phyloP scores from a whole-genome alignment of 768 basidiomycete genomes.

The Amanita brunnescens region DNA sequence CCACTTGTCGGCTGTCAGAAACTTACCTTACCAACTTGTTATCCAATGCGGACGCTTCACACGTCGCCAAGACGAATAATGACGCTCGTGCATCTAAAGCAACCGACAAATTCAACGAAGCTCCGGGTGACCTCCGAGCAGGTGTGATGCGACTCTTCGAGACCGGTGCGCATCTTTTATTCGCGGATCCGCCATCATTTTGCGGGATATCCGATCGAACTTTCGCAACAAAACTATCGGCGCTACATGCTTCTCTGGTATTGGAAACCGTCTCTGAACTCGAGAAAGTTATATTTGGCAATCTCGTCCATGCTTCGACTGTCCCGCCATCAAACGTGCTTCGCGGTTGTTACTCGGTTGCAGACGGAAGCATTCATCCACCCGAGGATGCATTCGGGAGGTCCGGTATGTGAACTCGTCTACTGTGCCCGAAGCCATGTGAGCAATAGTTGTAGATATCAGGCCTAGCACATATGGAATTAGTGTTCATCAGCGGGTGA shows the following conservation, averaged over 20 bases:
- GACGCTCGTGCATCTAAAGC: background rate
- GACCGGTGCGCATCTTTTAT: slow-evolving; percentile 12
- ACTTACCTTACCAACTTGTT: slow-evolving; percentile 7
- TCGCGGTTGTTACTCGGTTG: background rate
- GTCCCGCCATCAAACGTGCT: background rate
- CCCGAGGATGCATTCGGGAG: slow-evolving; percentile 5
- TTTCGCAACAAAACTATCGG: background rate
- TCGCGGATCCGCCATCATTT: background rate
- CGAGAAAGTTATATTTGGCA: slow-evolving; percentile 18
- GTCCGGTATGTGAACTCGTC: background rate
- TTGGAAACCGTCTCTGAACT: slow-evolving; percentile 32
- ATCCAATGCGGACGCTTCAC: background rate
- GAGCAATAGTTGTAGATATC: background rate
- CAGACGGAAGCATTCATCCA: slow-evolving; percentile 1
- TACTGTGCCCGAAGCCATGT: background rate
- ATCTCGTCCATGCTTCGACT: background rate
- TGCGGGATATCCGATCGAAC: background rate
- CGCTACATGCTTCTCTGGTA: slow-evolving; percentile 22
- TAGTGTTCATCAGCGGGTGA: slow-evolving; percentile 20
- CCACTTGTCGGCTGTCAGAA: background rate
- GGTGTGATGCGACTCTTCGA: slow-evolving; percentile 21
- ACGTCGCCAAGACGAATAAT: background rate
- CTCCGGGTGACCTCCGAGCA: background rate
- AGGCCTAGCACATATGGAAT: background rate
- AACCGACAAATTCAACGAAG: background rate